Evolutionary conservation across 2,329 filamentous ascomycete species (phyloP), one percentile per base, ranked within the genome.

Genomic region (Fulvia fulva): DNA sequence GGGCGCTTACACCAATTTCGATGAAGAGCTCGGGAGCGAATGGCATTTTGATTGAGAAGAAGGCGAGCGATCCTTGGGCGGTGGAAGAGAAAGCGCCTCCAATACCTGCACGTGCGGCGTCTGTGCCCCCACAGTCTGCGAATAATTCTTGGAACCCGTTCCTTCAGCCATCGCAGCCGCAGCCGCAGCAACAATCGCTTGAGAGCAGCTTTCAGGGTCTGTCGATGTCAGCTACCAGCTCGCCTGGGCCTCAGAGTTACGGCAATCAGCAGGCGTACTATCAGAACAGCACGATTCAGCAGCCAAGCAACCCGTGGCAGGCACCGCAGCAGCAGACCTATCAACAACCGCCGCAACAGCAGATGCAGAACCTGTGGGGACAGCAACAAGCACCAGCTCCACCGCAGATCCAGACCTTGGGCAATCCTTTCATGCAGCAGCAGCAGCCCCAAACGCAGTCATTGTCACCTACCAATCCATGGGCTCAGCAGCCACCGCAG

Each of bases 131-230:
- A n/a, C 57, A 61, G 5, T 49, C 56, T 16, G 62, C 63, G 12
- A 59, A 63, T 22, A 80, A 77, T 60, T 78, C 82, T 12, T 86
- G 84, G 60, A 93, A 93, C 68, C 89, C 89, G 5, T 93, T 92
- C 65, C 82, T 87, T 56, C 67, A 61, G 32, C 44, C 44, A 44
- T 69, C 72, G 45, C 72, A 71, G 56, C 57, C 68, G 57, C 66
- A 65, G 49, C 64, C 62, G 51, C 63, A 65, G 52, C 50, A 32
- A 22, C 59, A 62, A 58, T 64, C 56, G n/a, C 61, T 74, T n/a
- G 68, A 68, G 50, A 66, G 65, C 57, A 67, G 62, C 57, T 89
- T 96, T 68, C 87, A 92, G 69, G 85, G 83, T 62, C 81, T 96
- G 74, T 86, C 89, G 37, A 76, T 96, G 1, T 84, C 71, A 7